Percentiles rank a stretch among this genome's conserved stretches.
phyloP scores from a whole-genome alignment of 768 basidiomycete species.

The Phanerodontia chrysosporium region DNA sequence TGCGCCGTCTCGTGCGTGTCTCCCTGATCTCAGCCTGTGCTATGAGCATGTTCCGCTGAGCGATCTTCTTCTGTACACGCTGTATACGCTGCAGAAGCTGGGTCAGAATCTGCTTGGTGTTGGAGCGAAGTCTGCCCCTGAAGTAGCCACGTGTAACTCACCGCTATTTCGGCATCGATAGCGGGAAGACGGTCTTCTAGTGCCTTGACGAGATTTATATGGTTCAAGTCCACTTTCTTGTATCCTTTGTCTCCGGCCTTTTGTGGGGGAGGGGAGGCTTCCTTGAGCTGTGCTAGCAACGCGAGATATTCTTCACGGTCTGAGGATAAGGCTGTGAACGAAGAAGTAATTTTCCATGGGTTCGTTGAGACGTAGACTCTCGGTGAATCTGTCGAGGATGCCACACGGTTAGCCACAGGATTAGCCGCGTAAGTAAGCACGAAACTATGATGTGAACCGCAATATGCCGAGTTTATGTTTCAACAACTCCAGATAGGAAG shows the following conservation, averaged over 20 bases:
- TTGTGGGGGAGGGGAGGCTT: slow-evolving; percentile 39
- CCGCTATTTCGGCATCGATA: slow-evolving; percentile 68
- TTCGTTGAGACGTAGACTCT: slow-evolving; percentile 82
- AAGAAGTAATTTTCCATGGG: slow-evolving; percentile 84
- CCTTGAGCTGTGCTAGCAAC: slow-evolving; percentile 58
- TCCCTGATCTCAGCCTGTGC: slow-evolving; percentile 77
- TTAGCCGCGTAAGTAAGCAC: slow-evolving; percentile 13
- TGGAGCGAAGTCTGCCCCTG: not conserved
- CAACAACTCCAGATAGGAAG: slow-evolving; percentile 33
- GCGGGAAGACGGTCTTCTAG: slow-evolving; percentile 62
- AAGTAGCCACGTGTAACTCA: slow-evolving; percentile 38
- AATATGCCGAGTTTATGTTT: slow-evolving; percentile 37
- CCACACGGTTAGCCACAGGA: slow-evolving; percentile 29
- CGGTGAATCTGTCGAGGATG: slow-evolving; percentile 62
- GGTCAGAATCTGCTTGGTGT: not conserved
- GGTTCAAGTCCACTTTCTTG: slow-evolving; percentile 54
- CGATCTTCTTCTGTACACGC: slow-evolving; percentile 63
- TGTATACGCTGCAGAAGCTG: slow-evolving; percentile 56
- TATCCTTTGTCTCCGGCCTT: slow-evolving; percentile 41
- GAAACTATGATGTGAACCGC: slow-evolving; percentile 30
- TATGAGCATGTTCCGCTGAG: slow-evolving; percentile 58
- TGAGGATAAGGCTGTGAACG: slow-evolving; percentile 67
- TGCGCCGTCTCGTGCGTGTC: slow-evolving; percentile 73
- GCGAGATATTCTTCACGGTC: slow-evolving; percentile 71
- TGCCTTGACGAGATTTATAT: slow-evolving; percentile 54